These are phyloP conservation scores for Naganishia cerealis DNA, from an alignment of 1,284 basidiomycete species.

Conservation along the genomic window DNA sequence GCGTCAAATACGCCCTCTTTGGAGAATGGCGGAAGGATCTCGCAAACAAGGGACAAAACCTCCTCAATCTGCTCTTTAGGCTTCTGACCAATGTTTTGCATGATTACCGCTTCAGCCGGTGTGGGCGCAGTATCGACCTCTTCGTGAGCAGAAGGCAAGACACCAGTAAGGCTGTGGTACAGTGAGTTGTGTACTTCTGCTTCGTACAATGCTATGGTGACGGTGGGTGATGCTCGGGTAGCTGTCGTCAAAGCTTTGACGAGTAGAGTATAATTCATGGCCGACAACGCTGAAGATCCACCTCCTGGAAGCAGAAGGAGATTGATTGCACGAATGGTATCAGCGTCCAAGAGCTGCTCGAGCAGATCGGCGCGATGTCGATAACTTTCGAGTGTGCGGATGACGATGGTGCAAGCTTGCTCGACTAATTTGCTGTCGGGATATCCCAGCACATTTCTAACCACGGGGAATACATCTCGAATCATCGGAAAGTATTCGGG, in stretches of 20 bases:
- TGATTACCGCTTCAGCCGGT: constrained; percentile 80
- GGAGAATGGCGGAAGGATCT: constrained; percentile 84
- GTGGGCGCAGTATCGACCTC: constrained; percentile 72
- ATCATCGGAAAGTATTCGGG: constrained; percentile 83
- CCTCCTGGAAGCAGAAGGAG: constrained; percentile 80
- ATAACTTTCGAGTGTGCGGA: constrained; percentile 86
- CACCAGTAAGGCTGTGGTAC: constrained; percentile 89
- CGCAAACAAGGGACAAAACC: constrained; percentile 78
- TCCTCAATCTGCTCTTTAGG: constrained; percentile 97
- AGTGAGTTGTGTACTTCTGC: constrained; percentile 85
- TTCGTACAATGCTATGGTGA: constrained; percentile 78
- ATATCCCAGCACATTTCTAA: constrained; percentile 83
- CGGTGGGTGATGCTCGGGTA: constrained; percentile 79
- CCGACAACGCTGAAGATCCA: constrained; percentile 76
- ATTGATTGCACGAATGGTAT: constrained; percentile 81
- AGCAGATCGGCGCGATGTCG: constrained; percentile 78
- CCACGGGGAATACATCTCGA: constrained; percentile 82
- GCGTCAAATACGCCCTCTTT: constrained; percentile 90
- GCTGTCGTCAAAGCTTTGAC: constrained; percentile 81
- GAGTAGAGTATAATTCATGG: constrained; percentile 83
- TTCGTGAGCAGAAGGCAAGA: constrained; percentile 63
- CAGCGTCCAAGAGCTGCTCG: constrained; percentile 76
- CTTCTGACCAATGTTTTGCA: constrained; percentile 92
- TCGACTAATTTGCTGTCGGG: constrained; percentile 91
- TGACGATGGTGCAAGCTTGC: constrained; percentile 86